These are phyloP conservation scores for Vicia faba DNA, from an alignment of 306 rosid species.

Conservation along the genomic window DNA sequence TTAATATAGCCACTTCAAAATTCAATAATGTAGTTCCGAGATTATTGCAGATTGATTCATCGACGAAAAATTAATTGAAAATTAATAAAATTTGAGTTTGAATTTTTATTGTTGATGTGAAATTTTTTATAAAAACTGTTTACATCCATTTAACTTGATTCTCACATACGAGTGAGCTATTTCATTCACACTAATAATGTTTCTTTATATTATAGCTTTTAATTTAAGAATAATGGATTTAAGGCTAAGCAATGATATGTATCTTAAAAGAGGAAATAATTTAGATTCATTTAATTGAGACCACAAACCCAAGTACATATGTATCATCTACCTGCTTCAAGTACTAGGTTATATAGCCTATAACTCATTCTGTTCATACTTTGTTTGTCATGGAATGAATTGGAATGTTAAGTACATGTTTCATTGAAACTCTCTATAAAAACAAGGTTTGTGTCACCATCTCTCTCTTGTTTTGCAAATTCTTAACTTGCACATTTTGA, in stretches of 20 bases:
- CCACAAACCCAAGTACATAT: conserved; percentile 24
- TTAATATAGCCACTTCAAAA: conserved; percentile 6
- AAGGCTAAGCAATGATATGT: conserved; percentile 32
- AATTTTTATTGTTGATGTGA: too few relatives aligned
- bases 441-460: conserved; percentile 64
- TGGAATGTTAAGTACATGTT: conserved; percentile 38
- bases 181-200: too few relatives aligned
- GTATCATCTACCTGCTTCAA: conserved; percentile 37
- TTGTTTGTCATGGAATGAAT: conserved; percentile 44
- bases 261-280: conserved; percentile 32
- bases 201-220: neutral
- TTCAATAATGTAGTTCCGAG: neutral
- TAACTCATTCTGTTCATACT: conserved; percentile 32
- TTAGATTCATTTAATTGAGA: conserved; percentile 48
- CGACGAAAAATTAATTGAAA: too few relatives aligned
- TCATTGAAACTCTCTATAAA: conserved; percentile 61
- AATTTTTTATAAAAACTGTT: too few relatives aligned
- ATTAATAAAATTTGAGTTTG: too few relatives aligned
- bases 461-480: conserved; percentile 47
- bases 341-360: conserved; percentile 35
- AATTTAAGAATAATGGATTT: conserved; percentile 5
- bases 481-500: conserved; percentile 30
- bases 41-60: too few relatives aligned
- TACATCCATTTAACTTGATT: too few relatives aligned
- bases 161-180: too few relatives aligned